These are phyloP conservation scores for Chionographis japonica DNA, from an alignment of 106 monocot species.

Conservation along the genomic window DNA sequence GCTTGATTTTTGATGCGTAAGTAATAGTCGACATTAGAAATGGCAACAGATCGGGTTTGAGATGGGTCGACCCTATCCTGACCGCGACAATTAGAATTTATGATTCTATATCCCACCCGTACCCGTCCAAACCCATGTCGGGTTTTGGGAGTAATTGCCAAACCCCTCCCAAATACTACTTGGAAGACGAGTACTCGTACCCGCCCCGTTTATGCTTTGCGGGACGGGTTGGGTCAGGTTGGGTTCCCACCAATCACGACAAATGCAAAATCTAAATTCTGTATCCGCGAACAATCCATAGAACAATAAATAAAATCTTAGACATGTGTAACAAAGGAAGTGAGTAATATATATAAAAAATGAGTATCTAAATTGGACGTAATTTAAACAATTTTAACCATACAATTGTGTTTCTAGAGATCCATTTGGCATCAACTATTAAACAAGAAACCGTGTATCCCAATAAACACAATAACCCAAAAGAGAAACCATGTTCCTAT, in stretches of 20 bases:
- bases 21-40: no score
- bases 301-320: neutral
- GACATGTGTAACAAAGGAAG: neutral
- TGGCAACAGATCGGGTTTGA: no score
- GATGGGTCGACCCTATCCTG: no score
- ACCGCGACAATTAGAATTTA: no score
- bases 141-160: no score
- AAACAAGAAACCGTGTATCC: conserved; percentile 65
- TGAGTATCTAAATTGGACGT: neutral
- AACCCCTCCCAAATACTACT: no score
- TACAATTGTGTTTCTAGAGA: conserved; percentile 81
- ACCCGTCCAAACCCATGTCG: no score
- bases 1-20: no score
- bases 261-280: conserved; percentile 94
- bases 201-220: no score
- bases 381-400: conserved; percentile 34
- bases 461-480: conserved; percentile 67
- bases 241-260: conserved; percentile 48
- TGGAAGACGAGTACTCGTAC: no score
- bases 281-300: conserved; percentile 1
- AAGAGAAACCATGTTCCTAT: conserved; percentile 86
- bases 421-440: conserved; percentile 85
- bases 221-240: no score
- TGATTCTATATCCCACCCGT: no score
- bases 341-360: neutral